Conservation (phyloP, 306 rosid species). For the Fagus sylvatica region DNA sequence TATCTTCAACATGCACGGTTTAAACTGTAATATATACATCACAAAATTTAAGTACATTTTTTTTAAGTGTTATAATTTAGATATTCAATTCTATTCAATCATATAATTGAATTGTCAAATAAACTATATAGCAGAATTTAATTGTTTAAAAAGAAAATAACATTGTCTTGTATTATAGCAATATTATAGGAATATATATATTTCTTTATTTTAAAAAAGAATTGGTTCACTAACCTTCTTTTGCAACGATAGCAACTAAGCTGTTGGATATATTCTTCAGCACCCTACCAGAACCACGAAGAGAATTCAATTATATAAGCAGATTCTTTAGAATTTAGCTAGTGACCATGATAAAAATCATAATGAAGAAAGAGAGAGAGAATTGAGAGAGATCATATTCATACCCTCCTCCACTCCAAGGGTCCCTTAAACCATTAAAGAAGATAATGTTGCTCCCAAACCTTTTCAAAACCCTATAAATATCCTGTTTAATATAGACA, state of each 20-base stretch:
- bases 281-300: conserved; percentile 43
- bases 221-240: conserved; percentile 58
- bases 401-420: conserved; percentile 99
- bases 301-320: background rate
- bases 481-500: conserved; percentile 40
- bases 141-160: no score
- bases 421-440: conserved; percentile 92
- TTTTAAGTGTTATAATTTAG: no score
- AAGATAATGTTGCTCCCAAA: conserved; percentile 81
- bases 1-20: no score
- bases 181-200: no score
- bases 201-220: no score
- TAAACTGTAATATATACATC: no score
- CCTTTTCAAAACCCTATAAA: conserved; percentile 57
- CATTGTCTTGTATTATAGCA: no score
- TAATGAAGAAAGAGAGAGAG: background rate
- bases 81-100: no score
- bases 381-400: conserved; percentile 10
- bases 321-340: background rate
- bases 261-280: conserved; percentile 60
- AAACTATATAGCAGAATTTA: no score
- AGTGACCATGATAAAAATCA: background rate
- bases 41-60: no score
- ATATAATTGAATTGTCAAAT: no score
- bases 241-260: conserved; percentile 72